Percentiles rank a stretch among this genome's conserved stretches.
Evolutionary conservation across 768 basidiomycete genomes (phyloP).

Genomic region (Cystobasidium onofrii): DNA sequence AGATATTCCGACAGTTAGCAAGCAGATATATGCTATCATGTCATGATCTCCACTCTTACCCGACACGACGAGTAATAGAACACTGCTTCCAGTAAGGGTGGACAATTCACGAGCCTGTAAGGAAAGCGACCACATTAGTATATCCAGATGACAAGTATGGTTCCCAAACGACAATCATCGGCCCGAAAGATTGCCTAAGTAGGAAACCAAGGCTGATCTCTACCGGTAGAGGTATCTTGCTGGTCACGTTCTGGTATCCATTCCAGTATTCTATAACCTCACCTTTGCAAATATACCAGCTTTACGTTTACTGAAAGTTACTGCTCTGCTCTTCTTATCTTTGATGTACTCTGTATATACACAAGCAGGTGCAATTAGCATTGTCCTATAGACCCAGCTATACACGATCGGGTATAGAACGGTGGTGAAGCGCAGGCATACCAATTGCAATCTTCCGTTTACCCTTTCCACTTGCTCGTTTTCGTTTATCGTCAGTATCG

Average conservation of each 20-base stretch:
- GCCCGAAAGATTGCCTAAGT: not conserved
- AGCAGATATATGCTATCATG: too few species aligned
- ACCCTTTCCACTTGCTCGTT: slow-evolving; percentile 7
- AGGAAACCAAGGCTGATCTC: too few species aligned
- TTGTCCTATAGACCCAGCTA: too few species aligned
- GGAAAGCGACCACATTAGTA: too few species aligned
- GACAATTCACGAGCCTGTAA: slow-evolving; percentile 27
- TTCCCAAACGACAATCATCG: not conserved
- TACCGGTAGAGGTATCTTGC: not conserved
- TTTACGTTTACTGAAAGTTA: slow-evolving; percentile 28
- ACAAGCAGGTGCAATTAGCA: too few species aligned
- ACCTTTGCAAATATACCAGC: slow-evolving; percentile 28
- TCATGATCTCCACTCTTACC: not conserved
- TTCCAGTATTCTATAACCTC: not conserved
- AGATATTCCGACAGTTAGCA: not conserved
- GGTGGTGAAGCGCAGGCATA: not conserved
- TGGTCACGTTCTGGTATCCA: not conserved
- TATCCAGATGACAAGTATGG: too few species aligned
- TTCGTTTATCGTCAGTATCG: not conserved
- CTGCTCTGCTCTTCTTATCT: slow-evolving; percentile 14
- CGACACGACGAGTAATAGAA: slow-evolving; percentile 26
- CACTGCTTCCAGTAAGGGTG: slow-evolving; percentile 3
- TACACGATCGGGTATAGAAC: too few species aligned
- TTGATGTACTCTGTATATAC: slow-evolving; percentile 3
- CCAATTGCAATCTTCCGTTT: slow-evolving; percentile 29